Percentiles rank a stretch among this genome's conserved stretches.
These are phyloP conservation scores for Trichophaea hybrida DNA, from an alignment of 2,329 filamentous ascomycete species.

Conservation along the genomic window DNA sequence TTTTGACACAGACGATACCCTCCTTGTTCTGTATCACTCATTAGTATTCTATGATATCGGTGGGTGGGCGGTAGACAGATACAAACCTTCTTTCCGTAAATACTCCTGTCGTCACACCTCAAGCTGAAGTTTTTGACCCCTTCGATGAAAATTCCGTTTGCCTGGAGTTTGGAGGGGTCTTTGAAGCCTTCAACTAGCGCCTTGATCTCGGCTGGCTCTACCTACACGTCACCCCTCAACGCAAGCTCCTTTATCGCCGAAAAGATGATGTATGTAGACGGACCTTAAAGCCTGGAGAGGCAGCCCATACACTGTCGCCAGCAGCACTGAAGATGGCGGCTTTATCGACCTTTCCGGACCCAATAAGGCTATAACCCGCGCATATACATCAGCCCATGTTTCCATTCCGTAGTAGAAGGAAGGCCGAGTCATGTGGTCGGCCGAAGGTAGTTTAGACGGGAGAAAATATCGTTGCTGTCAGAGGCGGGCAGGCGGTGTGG, in stretches of 20 bases:
- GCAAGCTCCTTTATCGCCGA: background rate
- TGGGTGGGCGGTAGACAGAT: background rate
- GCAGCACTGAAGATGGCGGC: constrained; percentile 70
- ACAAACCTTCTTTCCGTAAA: constrained; percentile 75
- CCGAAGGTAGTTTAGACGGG: background rate
- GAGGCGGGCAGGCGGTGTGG: background rate
- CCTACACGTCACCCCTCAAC: constrained; percentile 31
- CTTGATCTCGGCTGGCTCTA: constrained; percentile 47
- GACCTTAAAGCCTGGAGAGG: constrained; percentile 58
- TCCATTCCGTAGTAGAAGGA: background rate
- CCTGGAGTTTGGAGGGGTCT: constrained; percentile 26
- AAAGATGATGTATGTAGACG: constrained; percentile 25
- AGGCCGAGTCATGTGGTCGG: background rate
- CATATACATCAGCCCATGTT: background rate
- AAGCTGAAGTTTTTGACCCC: constrained; percentile 69
- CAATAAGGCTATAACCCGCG: constrained; percentile 51
- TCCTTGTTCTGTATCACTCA: constrained; percentile 49
- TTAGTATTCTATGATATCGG: background rate
- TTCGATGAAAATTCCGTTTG: constrained; percentile 61
- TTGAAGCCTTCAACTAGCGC: constrained; percentile 40
- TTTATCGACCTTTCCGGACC: constrained; percentile 64
- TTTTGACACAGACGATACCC: constrained; percentile 73
- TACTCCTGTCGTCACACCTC: constrained; percentile 58
- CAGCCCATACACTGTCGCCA: constrained; percentile 69
- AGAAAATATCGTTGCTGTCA: background rate